Evolutionary conservation across 192 early-diverging fungal species (phyloP), one percentile per base, ranked within the genome.

Genomic region (Paraglomus occultum): DNA sequence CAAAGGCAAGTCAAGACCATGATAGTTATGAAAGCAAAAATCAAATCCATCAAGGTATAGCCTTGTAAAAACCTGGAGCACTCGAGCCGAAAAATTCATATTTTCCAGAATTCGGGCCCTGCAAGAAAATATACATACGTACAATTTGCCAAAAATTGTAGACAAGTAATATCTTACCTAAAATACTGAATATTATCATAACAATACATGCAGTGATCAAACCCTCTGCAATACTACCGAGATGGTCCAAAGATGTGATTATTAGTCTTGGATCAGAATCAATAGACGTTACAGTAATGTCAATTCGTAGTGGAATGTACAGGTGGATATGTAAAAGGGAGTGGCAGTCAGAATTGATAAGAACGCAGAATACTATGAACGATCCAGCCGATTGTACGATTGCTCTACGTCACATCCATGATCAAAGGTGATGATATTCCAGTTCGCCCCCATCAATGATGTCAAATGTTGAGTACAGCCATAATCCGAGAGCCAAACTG

Each of bases 391-490:
- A 85, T 72, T 92, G 85, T 66, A 91, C 79, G 14, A 94, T 77
- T 5, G 87, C 81, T 12, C 82, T 17, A 91, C 90, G 69, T 94
- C 92, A 74, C 90, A 90, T 17, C 90, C 91, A 69, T 93, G 90
- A 72, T 91, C 90, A 80, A 91, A 91, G 90, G 90, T 10, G 85
- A 90, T 8, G 83, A 86, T 11, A 80, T 83, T 65, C 88, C 88
- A 40, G 91, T 93, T 40, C 91, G 81, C 55, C 91, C 50, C 91
- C 91, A 72, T 93, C 91, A 14, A 93, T 89, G 61, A 91, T 93
- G 71, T 93, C 91, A 82, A 93, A 91, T 48, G 91, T 93, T 62
- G 90, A 91, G 73, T 93, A 93, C 58, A 93, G 77, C 91, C 91
- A 93, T 74, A 93, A 76, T 51, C 90, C 90, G 42, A 86, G 80